Percentiles rank a stretch among this genome's conserved stretches.
These are phyloP conservation scores for Penicillium decumbens DNA, from an alignment of 2,329 filamentous ascomycete genomes.

Conservation along the genomic window DNA sequence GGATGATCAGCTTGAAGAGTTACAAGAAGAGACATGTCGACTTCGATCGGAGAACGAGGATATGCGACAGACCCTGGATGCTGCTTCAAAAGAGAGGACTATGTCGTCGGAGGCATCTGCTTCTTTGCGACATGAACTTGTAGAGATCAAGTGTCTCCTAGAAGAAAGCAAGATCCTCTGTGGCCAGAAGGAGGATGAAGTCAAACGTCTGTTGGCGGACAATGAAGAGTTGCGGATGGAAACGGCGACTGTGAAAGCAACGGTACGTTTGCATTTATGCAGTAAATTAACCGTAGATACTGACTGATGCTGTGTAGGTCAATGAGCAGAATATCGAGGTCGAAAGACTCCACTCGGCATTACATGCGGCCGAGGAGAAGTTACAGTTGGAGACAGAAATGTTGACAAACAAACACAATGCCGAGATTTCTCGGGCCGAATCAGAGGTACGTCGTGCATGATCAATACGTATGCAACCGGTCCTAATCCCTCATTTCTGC, in stretches of 20 bases:
- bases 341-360: slow-evolving; percentile 17
- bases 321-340: slow-evolving; percentile 22
- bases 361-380: slow-evolving; percentile 22
- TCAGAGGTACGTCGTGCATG: slow-evolving; percentile 20
- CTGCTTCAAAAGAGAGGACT: slow-evolving; percentile 23
- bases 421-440: slow-evolving; percentile 15
- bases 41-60: slow-evolving; percentile 22
- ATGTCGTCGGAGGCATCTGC: slow-evolving; percentile 19
- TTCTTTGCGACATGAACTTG: slow-evolving; percentile 27
- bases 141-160: slow-evolving; percentile 19
- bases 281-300: not conserved
- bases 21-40: slow-evolving; percentile 34
- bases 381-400: slow-evolving; percentile 18
- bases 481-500: not conserved
- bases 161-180: slow-evolving; percentile 19
- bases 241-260: slow-evolving; percentile 17
- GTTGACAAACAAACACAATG: slow-evolving; percentile 21
- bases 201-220: slow-evolving; percentile 21
- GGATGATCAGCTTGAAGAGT: slow-evolving; percentile 44
- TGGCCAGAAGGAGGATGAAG: slow-evolving; percentile 25
- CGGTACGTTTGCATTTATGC: slow-evolving; percentile 17
- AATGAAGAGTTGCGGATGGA: slow-evolving; percentile 18
- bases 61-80: slow-evolving; percentile 20
- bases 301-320: slow-evolving; percentile 20
- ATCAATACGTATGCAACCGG: not conserved